phyloP scores from a whole-genome alignment of 148 eudicot genomes.

The Dianthus caryophyllus region DNA sequence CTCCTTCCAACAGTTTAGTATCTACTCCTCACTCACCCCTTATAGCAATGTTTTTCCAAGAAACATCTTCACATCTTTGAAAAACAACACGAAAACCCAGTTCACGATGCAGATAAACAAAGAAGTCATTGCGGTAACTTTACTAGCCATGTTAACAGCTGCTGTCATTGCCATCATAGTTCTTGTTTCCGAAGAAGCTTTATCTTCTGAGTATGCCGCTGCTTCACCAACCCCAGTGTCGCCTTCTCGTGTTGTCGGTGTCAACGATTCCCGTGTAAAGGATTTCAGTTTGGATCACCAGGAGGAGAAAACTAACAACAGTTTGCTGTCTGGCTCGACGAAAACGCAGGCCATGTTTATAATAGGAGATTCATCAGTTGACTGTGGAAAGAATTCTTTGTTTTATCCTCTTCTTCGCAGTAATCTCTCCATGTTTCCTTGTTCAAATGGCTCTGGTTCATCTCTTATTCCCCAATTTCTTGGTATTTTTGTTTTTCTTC shows the following conservation, averaged over 20 bases:
- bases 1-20: slow-evolving; percentile 15
- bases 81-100: neutral
- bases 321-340: slow-evolving; percentile 5
- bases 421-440: slow-evolving; percentile 42
- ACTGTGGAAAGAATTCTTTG: slow-evolving; percentile 56
- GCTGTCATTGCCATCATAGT: slow-evolving; percentile 9
- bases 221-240: neutral
- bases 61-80: neutral
- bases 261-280: neutral
- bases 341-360: slow-evolving; percentile 32
- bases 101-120: slow-evolving; percentile 6
- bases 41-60: neutral
- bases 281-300: neutral
- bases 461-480: slow-evolving; percentile 50
- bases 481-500: slow-evolving; percentile 32
- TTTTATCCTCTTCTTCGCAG: slow-evolving; percentile 36
- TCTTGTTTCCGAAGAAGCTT: neutral
- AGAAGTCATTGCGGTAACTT: slow-evolving; percentile 1
- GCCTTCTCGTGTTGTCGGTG: neutral
- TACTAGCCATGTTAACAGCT: slow-evolving; percentile 17
- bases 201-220: neutral
- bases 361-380: slow-evolving; percentile 61
- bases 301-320: neutral
- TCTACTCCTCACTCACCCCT: slow-evolving; percentile 14
- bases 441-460: slow-evolving; percentile 40